These are phyloP conservation scores for Silene coronaria DNA, from an alignment of 179 eudicot species.

Conservation along the genomic window DNA sequence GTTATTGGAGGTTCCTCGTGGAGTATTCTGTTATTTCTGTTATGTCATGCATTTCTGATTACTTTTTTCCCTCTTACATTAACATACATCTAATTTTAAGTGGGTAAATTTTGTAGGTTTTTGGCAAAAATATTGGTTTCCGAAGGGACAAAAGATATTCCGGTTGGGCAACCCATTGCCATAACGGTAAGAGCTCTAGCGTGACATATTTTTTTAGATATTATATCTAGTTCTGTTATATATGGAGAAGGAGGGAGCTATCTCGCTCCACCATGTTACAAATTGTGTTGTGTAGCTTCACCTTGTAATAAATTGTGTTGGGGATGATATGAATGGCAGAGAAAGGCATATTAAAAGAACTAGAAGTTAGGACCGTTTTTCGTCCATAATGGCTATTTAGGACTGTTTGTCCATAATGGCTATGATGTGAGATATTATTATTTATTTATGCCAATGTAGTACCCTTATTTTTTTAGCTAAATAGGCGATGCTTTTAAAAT, in stretches of 20 bases:
- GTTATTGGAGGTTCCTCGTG: neutral
- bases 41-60: neutral
- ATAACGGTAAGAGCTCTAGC: constrained; percentile 48
- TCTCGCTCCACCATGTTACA: no score
- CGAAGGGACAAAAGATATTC: constrained; percentile 88
- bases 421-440: neutral
- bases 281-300: neutral
- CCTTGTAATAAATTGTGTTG: neutral
- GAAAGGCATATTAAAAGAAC: no score
- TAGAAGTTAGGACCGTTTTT: no score
- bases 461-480: no score
- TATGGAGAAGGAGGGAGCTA: no score
- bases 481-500: no score
- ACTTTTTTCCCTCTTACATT: neutral
- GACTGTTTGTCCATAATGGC: neutral
- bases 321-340: no score
- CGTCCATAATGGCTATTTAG: no score
- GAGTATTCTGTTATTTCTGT: neutral
- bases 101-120: constrained; percentile 46
- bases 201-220: neutral
- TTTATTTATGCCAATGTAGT: no score
- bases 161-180: constrained; percentile 90
- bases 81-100: neutral
- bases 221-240: neutral
- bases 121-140: constrained; percentile 79